A percentile compares a stretch with the other conserved stretches of the same genome.
Conservation (phyloP, 2,329 filamentous ascomycete genomes). For the Neofusicoccum sp. region DNA sequence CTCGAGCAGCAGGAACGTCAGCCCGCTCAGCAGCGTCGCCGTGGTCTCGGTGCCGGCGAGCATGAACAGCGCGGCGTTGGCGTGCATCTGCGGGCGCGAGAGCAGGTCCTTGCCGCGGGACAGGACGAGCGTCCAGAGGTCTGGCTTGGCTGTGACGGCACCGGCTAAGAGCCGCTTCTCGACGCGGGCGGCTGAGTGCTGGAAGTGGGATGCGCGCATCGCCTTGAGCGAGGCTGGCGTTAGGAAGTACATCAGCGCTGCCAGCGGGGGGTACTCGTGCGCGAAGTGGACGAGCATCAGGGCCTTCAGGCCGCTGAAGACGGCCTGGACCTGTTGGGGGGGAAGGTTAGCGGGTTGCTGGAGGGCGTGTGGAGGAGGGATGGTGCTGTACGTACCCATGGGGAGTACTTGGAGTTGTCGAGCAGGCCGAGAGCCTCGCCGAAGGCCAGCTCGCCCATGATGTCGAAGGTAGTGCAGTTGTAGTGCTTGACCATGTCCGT, state of each 20-base stretch:
- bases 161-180: too few species aligned
- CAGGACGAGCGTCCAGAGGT: slow-evolving; percentile 46
- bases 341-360: too few species aligned
- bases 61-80: slow-evolving; percentile 42
- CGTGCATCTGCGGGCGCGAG: slow-evolving; percentile 40
- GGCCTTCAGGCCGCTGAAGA: slow-evolving; percentile 31
- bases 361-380: slow-evolving; percentile 21
- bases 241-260: neutral
- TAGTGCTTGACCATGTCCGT: slow-evolving; percentile 4
- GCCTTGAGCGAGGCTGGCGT: neutral
- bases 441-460: slow-evolving; percentile 38
- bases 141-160: slow-evolving; percentile 3
- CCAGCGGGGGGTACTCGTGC: neutral
- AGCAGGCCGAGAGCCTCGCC: slow-evolving; percentile 36
- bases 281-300: neutral
- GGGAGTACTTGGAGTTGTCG: slow-evolving; percentile 30
- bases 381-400: slow-evolving; percentile 34
- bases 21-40: slow-evolving; percentile 41
- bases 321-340: slow-evolving; percentile 24
- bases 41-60: slow-evolving; percentile 33
- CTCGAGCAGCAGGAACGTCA: slow-evolving; percentile 39
- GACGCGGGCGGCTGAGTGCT: too few species aligned
- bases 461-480: slow-evolving; percentile 33
- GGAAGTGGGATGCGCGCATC: too few species aligned
- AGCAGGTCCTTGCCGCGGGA: slow-evolving; percentile 30